Evolutionary conservation across 345 rosid genomes (phyloP), one percentile per base, ranked within the genome.

Genomic region (Erysimum cheiranthoides): DNA sequence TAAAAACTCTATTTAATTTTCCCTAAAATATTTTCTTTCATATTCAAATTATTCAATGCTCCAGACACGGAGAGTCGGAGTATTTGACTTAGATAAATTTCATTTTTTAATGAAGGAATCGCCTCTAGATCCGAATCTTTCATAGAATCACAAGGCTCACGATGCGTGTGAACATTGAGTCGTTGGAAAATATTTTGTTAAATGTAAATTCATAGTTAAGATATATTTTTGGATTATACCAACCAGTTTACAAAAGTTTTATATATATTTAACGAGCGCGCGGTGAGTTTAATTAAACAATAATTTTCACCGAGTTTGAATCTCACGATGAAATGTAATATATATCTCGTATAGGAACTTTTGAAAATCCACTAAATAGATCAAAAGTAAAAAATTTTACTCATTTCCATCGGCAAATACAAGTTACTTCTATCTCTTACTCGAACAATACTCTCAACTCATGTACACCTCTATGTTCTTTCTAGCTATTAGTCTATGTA

Each of bases 121-220:
- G 34, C 14, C 5, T 53, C 42, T 45, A 74, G 47, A 57, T 74
- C 60, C 66, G 39, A 21, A 34, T 65, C 10, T 54, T 65, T 25
- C 14, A 10, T 32, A 64, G 56, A 43, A 73, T 64, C 58, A 62
- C 11, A 61, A 2, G 60, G 6, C 11, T 59, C 9, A n/a, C 12
- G 62, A 28, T 21, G 5, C 30, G 18, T 39, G 36, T 38, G 50
- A 6, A 12, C 50, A 14, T 35, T 47, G 38, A 70, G 56, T 42
- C 56, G 27, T 53, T 73, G 14, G 43, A 27, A 18, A 72, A 36
- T 61, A 35, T 30, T 50, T 52, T n/a, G 13, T n/a, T 61, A 14
- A 17, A 27, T 38, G 31, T 38, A 59, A 14, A 30, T 28, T 13
- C 0, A 13, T 31, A 18, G 27, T 3, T 51, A 52, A 25, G 46